A percentile compares a stretch with the other conserved stretches of the same genome.
phyloP scores from a whole-genome alignment of 2,329 filamentous ascomycete genomes.

The Xylaria sp. region DNA sequence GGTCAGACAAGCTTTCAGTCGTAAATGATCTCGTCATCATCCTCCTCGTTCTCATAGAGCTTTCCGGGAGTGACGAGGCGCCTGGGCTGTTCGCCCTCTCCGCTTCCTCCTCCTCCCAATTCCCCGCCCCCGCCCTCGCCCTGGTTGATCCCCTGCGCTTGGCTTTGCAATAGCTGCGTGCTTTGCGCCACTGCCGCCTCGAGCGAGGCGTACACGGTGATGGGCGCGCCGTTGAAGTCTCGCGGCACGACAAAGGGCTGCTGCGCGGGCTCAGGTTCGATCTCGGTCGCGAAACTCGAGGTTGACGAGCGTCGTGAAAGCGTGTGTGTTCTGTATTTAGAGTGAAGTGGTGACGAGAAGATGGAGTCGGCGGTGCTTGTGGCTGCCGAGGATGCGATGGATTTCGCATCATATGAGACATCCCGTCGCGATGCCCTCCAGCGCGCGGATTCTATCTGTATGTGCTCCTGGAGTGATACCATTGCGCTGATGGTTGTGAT shows the following conservation, averaged over 20 bases:
- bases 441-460: conserved; percentile 33
- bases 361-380: conserved; percentile 22
- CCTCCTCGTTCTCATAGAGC: conserved; percentile 45
- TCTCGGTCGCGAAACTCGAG: conserved; percentile 36
- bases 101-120: conserved; percentile 11
- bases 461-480: conserved; percentile 35
- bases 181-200: conserved; percentile 41
- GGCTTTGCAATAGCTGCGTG: conserved; percentile 29
- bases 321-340: conserved; percentile 22
- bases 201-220: conserved; percentile 42
- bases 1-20: conserved; percentile 19
- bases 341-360: conserved; percentile 34
- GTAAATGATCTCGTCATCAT: conserved; percentile 44
- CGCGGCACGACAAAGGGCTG: conserved; percentile 32
- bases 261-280: conserved; percentile 25
- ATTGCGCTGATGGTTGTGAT: conserved; percentile 29
- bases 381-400: conserved; percentile 22
- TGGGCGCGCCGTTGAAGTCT: conserved; percentile 35
- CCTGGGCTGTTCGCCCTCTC: conserved; percentile 31
- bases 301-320: conserved; percentile 37
- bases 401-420: conserved; percentile 18
- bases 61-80: conserved; percentile 41
- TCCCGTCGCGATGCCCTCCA: conserved; percentile 31
- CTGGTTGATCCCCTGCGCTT: conserved; percentile 2
- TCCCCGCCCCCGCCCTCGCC: conserved; percentile 12